A percentile compares a stretch with the other conserved stretches of the same genome.
Conservation (phyloP, 306 rosid species). For the Gastrolobium bilobum region DNA sequence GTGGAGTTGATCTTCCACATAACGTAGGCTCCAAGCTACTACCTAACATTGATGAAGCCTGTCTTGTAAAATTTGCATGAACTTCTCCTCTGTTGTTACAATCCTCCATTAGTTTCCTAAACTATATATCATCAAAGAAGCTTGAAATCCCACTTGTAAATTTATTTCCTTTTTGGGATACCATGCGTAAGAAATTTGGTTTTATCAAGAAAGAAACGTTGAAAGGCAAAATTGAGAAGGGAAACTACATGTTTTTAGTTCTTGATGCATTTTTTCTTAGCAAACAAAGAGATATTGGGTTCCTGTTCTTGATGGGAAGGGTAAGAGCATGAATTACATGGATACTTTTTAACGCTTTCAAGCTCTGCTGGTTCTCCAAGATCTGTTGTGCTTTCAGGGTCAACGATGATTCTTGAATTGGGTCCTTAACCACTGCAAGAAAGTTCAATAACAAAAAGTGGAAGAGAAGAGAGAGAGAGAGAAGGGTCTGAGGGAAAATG, state of each 20-base stretch:
- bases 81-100: constrained; percentile 57
- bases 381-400: constrained; percentile 48
- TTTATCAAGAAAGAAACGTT: constrained; percentile 15
- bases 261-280: constrained; percentile 33
- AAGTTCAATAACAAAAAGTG: background rate
- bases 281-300: background rate
- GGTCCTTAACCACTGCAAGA: constrained; percentile 10
- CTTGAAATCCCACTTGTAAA: constrained; percentile 28
- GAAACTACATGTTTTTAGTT: constrained; percentile 9
- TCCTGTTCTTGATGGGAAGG: background rate
- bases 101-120: constrained; percentile 71
- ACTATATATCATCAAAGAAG: constrained; percentile 45
- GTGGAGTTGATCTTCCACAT: constrained; percentile 70
- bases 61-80: constrained; percentile 46
- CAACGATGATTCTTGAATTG: constrained; percentile 36
- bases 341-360: constrained; percentile 24
- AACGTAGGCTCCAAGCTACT: constrained; percentile 65
- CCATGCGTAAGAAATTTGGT: background rate
- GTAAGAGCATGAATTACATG: constrained; percentile 44
- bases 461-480: constrained; percentile 9
- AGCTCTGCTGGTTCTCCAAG: constrained; percentile 45
- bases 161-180: constrained; percentile 32
- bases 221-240: constrained; percentile 3
- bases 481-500: background rate
- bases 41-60: constrained; percentile 53